A percentile compares a stretch with the other conserved stretches of the same genome.
Conservation (phyloP, 352 stramenopile genomes). For the Phytopythium helicoides region DNA sequence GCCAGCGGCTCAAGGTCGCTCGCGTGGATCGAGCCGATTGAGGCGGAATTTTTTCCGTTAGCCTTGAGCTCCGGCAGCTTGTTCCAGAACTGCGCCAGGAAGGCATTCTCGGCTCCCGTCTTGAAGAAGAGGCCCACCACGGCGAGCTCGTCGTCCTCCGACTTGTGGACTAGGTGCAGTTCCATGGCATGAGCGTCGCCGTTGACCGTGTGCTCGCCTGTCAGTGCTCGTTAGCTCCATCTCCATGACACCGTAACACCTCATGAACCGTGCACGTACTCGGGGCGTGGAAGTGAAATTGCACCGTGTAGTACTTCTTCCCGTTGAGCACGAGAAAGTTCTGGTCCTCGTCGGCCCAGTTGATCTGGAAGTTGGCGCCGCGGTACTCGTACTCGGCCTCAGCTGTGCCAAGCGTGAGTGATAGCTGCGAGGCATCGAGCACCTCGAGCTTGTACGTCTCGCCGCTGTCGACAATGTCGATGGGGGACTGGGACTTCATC, state of each 20-base stretch:
- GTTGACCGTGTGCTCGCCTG: slow-evolving; percentile 69
- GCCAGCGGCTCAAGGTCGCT: slow-evolving; percentile 20
- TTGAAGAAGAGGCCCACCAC: slow-evolving; percentile 66
- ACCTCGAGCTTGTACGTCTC: slow-evolving; percentile 14
- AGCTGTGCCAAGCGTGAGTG: slow-evolving; percentile 24
- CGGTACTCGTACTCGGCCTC: slow-evolving; percentile 32
- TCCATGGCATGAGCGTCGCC: slow-evolving; percentile 51
- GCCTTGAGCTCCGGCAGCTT: slow-evolving; percentile 29
- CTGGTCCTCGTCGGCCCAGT: slow-evolving; percentile 35
- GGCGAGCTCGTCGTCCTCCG: slow-evolving; percentile 44
- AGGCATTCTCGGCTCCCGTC: slow-evolving; percentile 45
- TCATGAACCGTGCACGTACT: slow-evolving; percentile 29
- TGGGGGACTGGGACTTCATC: slow-evolving; percentile 43
- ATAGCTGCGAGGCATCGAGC: slow-evolving; percentile 15
- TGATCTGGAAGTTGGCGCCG: slow-evolving; percentile 50
- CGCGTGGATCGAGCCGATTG: slow-evolving; percentile 30
- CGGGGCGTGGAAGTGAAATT: slow-evolving; percentile 68
- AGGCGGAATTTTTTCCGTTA: slow-evolving; percentile 18
- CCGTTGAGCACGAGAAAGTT: slow-evolving; percentile 44
- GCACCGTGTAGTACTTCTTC: slow-evolving; percentile 53
- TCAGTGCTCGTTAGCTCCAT: slow-evolving; percentile 7
- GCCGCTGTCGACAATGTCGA: slow-evolving; percentile 43
- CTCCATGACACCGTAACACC: slow-evolving; percentile 4
- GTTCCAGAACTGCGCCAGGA: slow-evolving; percentile 64
- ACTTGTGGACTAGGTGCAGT: slow-evolving; percentile 67